A percentile compares a stretch with the other conserved stretches of the same genome.
phyloP scores from a whole-genome alignment of 495 filamentous ascomycete species.

The Penicillium roqueforti region DNA sequence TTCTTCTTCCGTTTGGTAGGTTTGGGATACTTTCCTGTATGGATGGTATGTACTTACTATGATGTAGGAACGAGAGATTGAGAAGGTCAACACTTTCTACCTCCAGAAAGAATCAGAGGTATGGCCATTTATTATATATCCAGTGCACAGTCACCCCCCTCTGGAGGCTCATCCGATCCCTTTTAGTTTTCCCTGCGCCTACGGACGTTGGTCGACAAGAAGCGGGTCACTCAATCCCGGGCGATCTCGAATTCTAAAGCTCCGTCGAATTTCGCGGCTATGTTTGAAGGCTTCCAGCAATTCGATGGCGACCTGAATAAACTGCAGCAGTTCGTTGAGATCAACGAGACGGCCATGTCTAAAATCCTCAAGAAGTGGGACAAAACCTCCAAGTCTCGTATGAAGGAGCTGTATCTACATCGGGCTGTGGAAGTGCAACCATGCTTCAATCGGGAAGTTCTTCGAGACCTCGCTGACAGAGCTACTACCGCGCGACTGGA shows the following conservation, averaged over 20 bases:
- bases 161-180: conserved; percentile 2
- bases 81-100: conserved; percentile 98
- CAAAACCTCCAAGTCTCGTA: conserved; percentile 98
- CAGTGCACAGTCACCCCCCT: not conserved
- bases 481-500: conserved; percentile 90
- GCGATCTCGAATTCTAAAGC: conserved; percentile 69
- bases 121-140: conserved; percentile 19
- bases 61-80: conserved; percentile 86
- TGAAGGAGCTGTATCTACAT: conserved; percentile 94
- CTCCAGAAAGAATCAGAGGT: conserved; percentile 98
- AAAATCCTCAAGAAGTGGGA: conserved; percentile 99
- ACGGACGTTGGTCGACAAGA: conserved; percentile 90
- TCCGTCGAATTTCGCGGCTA: conserved; percentile 84
- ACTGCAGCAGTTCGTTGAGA: conserved; percentile 96
- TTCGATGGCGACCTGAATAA: conserved; percentile 96
- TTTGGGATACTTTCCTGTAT: not conserved
- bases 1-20: conserved; percentile 97
- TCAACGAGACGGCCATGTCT: conserved; percentile 94
- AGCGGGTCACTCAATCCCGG: conserved; percentile 77
- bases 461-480: conserved; percentile 93
- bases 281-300: conserved; percentile 95
- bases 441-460: conserved; percentile 94
- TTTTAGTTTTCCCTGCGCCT: conserved; percentile 83
- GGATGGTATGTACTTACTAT: not conserved
- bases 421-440: conserved; percentile 96